Base-by-base conservation (phyloP, 2,329 filamentous ascomycete species). In the Amesomyces nigricolor region DNA sequence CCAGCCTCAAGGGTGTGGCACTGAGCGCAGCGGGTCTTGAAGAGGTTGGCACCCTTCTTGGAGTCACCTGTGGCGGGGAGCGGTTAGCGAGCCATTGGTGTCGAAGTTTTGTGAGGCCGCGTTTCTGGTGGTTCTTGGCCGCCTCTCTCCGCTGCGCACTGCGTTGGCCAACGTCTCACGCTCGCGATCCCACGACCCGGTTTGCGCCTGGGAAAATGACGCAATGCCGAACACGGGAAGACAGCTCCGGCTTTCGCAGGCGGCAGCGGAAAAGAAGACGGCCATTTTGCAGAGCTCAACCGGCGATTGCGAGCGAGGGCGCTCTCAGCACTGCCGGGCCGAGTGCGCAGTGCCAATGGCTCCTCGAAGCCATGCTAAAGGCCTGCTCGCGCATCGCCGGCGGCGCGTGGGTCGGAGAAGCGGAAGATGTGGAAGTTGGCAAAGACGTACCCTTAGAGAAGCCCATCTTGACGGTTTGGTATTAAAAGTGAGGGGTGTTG, bases 21-120 rank as follows among this genome's bases (percentile, higher is more conserved):
- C 81, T 96, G 91, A 66, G 89, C 88, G 81, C 94, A 99, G 75
- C 94, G 87, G 66, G 91, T 97, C 86, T 96, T 96, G 90, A 97
- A 97, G 73, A 97, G 89, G 82, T 87, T 89, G 77, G 91, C 92
- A 83, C 92, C 92, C 88, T 96, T 96, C 82, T 91, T 91, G 71
- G 80, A 71, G 77, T 96, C 91, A 82, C 91, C 91, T 96, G 70
- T 43, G 40, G 50, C 35, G 60, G 53, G n/a, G 60, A 47, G 53
- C 53, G 56, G 58, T 62, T 51, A 61, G 54, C 54, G 37, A 49
- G 17, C 32, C 38, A 51, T 14, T 29, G 14, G 7, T 51, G 38
- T 26, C 11, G 38, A 17, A 39, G 13, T n/a, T 19, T 11, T 14
- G 16, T 7, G 8, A 26, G 7, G 6, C 17, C 40, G 39, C 11